These are phyloP conservation scores for Tuber indicum DNA, from an alignment of 495 filamentous ascomycete species.

Conservation along the genomic window DNA sequence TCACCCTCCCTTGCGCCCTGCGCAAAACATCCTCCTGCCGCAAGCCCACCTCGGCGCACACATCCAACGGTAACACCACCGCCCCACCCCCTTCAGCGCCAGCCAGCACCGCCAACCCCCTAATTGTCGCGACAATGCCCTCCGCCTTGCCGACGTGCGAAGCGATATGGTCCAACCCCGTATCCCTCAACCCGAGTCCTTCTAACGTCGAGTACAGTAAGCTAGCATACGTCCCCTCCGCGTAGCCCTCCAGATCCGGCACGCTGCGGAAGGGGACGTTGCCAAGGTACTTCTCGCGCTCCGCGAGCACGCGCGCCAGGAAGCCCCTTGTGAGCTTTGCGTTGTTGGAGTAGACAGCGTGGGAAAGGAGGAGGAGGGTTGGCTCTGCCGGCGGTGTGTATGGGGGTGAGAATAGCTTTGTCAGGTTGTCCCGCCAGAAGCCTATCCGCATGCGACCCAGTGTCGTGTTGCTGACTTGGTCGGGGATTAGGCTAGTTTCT, in stretches of 20 bases:
- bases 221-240: slow-evolving; percentile 87
- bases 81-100: slow-evolving; percentile 61
- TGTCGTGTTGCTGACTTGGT: slow-evolving; percentile 71
- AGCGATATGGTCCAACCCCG: slow-evolving; percentile 86
- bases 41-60: slow-evolving; percentile 74
- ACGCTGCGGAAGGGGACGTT: slow-evolving; percentile 73
- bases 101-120: slow-evolving; percentile 76
- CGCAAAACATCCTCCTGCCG: slow-evolving; percentile 84
- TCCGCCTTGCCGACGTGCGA: slow-evolving; percentile 90
- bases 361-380: slow-evolving; percentile 72
- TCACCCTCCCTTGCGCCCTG: slow-evolving; percentile 63
- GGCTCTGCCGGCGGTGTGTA: slow-evolving; percentile 64
- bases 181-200: slow-evolving; percentile 63
- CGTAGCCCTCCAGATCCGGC: slow-evolving; percentile 68
- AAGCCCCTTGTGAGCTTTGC: slow-evolving; percentile 55
- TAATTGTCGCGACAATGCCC: slow-evolving; percentile 75
- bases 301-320: slow-evolving; percentile 64
- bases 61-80: slow-evolving; percentile 74
- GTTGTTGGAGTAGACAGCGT: slow-evolving; percentile 49
- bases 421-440: slow-evolving; percentile 83
- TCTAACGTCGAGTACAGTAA: slow-evolving; percentile 86
- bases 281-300: slow-evolving; percentile 67
- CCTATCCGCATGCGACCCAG: slow-evolving; percentile 83
- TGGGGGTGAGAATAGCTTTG: slow-evolving; percentile 44
- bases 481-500: slow-evolving; percentile 78